A percentile compares a stretch with the other conserved stretches of the same genome.
phyloP scores from a whole-genome alignment of 129 eudicot species.

The Saussurea involucrata region DNA sequence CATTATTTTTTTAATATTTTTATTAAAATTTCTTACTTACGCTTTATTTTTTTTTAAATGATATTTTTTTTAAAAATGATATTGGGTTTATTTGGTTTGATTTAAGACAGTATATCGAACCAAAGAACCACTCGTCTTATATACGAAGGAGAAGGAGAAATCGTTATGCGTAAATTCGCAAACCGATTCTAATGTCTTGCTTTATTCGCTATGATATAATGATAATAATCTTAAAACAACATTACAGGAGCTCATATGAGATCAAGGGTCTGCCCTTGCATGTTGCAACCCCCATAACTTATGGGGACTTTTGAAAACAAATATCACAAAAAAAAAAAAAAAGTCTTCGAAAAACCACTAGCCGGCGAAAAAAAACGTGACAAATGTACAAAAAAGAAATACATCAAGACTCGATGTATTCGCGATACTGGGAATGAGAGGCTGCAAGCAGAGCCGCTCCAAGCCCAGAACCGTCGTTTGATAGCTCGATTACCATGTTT shows the following conservation, averaged over 20 bases:
- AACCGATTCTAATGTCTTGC: slow-evolving; percentile 2
- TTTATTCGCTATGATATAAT: slow-evolving; percentile 25
- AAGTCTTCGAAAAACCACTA: background rate
- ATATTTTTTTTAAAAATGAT: no score
- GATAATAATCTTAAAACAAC: slow-evolving; percentile 32
- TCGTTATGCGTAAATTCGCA: background rate
- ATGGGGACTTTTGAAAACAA: slow-evolving; percentile 14
- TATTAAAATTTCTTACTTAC: no score
- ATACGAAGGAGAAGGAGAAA: background rate
- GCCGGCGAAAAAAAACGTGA: background rate
- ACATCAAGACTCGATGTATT: slow-evolving; percentile 39
- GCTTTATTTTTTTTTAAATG: no score
- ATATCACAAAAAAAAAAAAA: slow-evolving; percentile 10
- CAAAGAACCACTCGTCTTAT: background rate
- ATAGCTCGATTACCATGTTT: slow-evolving; percentile 42
- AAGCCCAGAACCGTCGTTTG: slow-evolving; percentile 91
- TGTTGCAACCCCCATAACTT: slow-evolving; percentile 28
- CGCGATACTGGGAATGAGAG: slow-evolving; percentile 84
- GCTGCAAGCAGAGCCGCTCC: slow-evolving; percentile 98
- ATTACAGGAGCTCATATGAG: background rate
- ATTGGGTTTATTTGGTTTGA: no score
- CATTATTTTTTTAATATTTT: no score
- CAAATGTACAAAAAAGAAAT: slow-evolving; percentile 14
- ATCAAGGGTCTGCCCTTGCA: slow-evolving; percentile 16
- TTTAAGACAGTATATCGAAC: background rate